Evolutionary conservation across 2,329 filamentous ascomycete species (phyloP).

Genomic region (Epichloe baconii): DNA sequence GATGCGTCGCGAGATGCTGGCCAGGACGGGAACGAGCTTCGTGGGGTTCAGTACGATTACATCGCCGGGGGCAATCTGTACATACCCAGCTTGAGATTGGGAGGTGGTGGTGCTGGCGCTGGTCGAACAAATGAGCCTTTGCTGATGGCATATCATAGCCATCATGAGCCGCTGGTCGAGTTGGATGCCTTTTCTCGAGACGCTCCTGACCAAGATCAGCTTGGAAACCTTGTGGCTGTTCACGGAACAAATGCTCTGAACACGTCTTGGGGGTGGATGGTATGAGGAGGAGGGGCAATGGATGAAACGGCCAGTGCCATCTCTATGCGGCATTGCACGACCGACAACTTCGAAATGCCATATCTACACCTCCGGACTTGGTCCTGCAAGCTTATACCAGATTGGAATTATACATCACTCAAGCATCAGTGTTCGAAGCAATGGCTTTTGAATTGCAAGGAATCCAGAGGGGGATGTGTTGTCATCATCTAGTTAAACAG

Average conservation of each 20-base stretch:
- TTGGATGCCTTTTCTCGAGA: background rate
- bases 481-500: constrained; percentile 36
- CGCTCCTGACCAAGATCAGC: background rate
- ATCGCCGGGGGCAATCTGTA: background rate
- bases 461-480: constrained; percentile 39
- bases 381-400: background rate
- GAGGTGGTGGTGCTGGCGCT: background rate
- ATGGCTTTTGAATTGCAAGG: background rate
- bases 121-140: background rate
- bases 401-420: background rate
- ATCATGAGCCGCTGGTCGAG: background rate
- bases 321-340: too few relatives aligned
- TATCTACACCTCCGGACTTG: too few relatives aligned
- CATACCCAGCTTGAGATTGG: background rate
- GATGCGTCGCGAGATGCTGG: background rate
- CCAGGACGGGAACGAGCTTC: background rate
- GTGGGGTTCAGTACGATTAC: background rate
- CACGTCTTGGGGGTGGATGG: constrained; percentile 11
- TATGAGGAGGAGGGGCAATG: background rate
- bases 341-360: too few relatives aligned
- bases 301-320: too few relatives aligned
- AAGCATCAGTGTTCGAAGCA: background rate
- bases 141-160: background rate
- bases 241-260: constrained; percentile 10
- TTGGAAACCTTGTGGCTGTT: background rate